phyloP scores from a whole-genome alignment of 345 rosid genomes.

The Theobroma cacao region DNA sequence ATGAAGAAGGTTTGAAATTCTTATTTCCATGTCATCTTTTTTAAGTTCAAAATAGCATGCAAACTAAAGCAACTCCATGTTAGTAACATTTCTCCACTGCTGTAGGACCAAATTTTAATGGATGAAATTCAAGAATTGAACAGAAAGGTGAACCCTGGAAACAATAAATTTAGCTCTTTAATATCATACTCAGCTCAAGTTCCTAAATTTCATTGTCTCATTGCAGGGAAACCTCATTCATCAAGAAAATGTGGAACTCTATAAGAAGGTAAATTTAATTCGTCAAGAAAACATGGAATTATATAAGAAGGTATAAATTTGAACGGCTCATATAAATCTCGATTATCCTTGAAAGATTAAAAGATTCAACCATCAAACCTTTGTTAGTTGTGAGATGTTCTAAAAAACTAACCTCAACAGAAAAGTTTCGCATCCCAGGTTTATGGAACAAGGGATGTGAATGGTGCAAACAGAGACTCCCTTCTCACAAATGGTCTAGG shows the following conservation, averaged over 20 bases:
- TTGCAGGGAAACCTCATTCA: constrained; percentile 58
- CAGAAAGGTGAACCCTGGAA: constrained; percentile 42
- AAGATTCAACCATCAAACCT: constrained; percentile 13
- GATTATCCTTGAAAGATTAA: constrained; percentile 13
- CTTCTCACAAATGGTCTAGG: constrained; percentile 45
- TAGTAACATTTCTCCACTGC: constrained; percentile 9
- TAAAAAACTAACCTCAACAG: constrained; percentile 27
- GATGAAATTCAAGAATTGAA: constrained; percentile 61
- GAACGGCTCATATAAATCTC: not conserved
- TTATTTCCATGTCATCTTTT: not conserved
- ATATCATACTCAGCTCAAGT: constrained; percentile 13
- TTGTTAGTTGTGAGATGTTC: constrained; percentile 16
- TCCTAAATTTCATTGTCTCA: constrained; percentile 18
- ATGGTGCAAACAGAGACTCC: constrained; percentile 35
- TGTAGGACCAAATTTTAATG: constrained; percentile 60
- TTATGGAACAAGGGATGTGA: constrained; percentile 42
- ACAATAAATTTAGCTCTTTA: constrained; percentile 1
- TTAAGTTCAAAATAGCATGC: constrained; percentile 2
- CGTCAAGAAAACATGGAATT: constrained; percentile 46
- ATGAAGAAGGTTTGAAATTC: constrained; percentile 51
- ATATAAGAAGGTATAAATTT: constrained; percentile 36
- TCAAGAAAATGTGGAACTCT: constrained; percentile 65
- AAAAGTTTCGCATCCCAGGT: constrained; percentile 29
- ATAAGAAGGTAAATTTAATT: constrained; percentile 63
- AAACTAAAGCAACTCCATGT: constrained; percentile 12